Conservation (phyloP, 2,329 filamentous ascomycete genomes). For the Colletotrichum lindemuthianum region DNA sequence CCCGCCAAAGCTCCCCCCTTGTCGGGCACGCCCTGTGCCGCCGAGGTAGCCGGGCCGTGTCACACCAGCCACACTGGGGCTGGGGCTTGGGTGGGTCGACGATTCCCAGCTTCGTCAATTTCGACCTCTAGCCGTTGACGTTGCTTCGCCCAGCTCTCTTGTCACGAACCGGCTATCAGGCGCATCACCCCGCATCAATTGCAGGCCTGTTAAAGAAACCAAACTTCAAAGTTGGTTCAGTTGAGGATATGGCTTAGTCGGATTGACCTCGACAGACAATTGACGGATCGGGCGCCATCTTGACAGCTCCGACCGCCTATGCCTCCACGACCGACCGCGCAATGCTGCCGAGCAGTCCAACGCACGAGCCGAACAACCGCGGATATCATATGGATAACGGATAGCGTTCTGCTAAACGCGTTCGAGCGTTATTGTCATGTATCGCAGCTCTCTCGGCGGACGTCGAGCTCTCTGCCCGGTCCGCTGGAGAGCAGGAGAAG, state of each 20-base stretch:
- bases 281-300: background rate
- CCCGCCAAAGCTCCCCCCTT: slow-evolving; percentile 33
- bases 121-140: background rate
- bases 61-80: slow-evolving; percentile 22
- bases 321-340: slow-evolving; percentile 44
- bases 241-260: background rate
- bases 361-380: slow-evolving; percentile 46
- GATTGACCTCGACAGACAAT: background rate
- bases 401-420: slow-evolving; percentile 61
- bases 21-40: slow-evolving; percentile 1
- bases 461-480: slow-evolving; percentile 56
- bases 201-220: background rate
- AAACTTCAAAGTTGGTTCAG: too few species aligned
- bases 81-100: slow-evolving; percentile 13
- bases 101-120: slow-evolving; percentile 17
- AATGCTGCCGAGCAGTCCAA: slow-evolving; percentile 60
- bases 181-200: slow-evolving; percentile 8
- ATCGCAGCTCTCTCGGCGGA: slow-evolving; percentile 42
- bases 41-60: slow-evolving; percentile 13
- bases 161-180: slow-evolving; percentile 11
- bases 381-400: slow-evolving; percentile 68
- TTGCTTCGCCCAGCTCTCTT: background rate
- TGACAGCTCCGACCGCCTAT: slow-evolving; percentile 3
- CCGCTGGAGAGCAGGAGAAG: slow-evolving; percentile 66
- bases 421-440: slow-evolving; percentile 57